Conservation (phyloP, 306 rosid species). For the Amphicarpaea edgeworthii region DNA sequence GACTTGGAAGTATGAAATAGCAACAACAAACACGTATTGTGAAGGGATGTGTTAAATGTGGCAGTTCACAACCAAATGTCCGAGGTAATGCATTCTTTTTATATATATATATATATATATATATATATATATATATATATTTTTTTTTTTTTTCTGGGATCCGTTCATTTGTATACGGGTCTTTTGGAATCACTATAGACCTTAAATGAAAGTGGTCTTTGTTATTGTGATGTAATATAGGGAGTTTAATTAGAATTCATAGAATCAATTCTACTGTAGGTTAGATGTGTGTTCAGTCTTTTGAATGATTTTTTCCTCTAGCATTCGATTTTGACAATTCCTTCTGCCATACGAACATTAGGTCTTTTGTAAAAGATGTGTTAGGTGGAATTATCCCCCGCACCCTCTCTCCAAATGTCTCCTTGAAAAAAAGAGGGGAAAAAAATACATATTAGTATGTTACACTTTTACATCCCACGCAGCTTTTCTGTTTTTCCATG, state of each 20-base stretch:
- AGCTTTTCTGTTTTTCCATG: neutral
- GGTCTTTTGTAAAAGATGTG: slow-evolving; percentile 30
- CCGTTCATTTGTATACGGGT: slow-evolving; percentile 56
- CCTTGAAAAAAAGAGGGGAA: neutral
- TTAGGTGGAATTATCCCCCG: neutral
- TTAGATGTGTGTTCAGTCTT: slow-evolving; percentile 48
- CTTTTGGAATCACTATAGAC: slow-evolving; percentile 60
- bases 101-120: too few species aligned
- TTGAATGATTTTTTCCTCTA: slow-evolving; percentile 58
- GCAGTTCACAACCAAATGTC: slow-evolving; percentile 41
- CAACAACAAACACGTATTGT: slow-evolving; percentile 43
- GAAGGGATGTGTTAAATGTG: slow-evolving; percentile 47
- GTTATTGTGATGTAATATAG: slow-evolving; percentile 63
- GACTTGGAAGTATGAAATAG: slow-evolving; percentile 47
- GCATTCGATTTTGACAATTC: slow-evolving; percentile 47
- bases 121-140: too few species aligned
- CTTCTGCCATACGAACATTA: slow-evolving; percentile 44
- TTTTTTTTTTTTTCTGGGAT: slow-evolving; percentile 46
- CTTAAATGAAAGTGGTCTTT: slow-evolving; percentile 48
- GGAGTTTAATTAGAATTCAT: slow-evolving; percentile 58
- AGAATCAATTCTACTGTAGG: slow-evolving; percentile 50
- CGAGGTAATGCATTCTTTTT: slow-evolving; percentile 59
- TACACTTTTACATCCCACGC: neutral
- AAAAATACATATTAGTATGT: neutral
- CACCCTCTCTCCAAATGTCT: neutral